Base-by-base conservation (phyloP, 208 protist species). In the Crithidia bombi region DNA sequence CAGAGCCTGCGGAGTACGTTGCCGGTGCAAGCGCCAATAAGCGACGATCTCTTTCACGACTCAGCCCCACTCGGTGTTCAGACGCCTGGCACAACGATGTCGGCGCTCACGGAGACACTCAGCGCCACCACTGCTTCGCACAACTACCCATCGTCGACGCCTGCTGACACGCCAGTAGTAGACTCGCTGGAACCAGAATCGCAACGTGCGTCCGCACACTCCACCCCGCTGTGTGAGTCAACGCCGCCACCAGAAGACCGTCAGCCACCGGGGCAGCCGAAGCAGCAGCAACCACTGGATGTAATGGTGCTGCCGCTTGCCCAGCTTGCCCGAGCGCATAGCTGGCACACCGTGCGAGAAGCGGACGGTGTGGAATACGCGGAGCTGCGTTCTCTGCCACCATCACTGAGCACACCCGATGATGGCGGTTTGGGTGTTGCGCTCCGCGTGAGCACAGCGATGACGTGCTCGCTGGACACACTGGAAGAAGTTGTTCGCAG, bases 401-500 rank as follows among this genome's bases (percentile, higher is more conserved):
- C 49, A 36, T 54, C 38, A 17, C n/a, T 77, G 41, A 15, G 28
- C 9, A 52, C 49, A 12, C 49, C 51, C 9, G 52, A 56, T 14
- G 51, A 46, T 5, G 12, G n/a, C n/a, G n/a, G n/a, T n/a, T n/a
- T 57, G 56, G 44, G 33, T 23, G 41, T 70, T 0, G 81, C 72
- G 15, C 30, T 86, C 52, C 81, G 81, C 23, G 73, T 82, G 6
- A 58, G 58, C 15, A 43, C 59, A n/a, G 25, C 39, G 19, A n/a
- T 82, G 12, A 0, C 19, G 25, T 75, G 71, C 55, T 49, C 65
- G 17, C 54, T 86, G 10, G 54, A 65, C 43, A 56, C 50, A 0
- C 14, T 82, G 2, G 23, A 41, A 19, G 39, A 28, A 10, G 23
- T 79, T 10, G 38, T 80, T 50, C 41, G 33, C n/a, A 61, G 33